Conservation (phyloP, 2,329 filamentous ascomycete species). For the Aspergillus tubingensis region DNA sequence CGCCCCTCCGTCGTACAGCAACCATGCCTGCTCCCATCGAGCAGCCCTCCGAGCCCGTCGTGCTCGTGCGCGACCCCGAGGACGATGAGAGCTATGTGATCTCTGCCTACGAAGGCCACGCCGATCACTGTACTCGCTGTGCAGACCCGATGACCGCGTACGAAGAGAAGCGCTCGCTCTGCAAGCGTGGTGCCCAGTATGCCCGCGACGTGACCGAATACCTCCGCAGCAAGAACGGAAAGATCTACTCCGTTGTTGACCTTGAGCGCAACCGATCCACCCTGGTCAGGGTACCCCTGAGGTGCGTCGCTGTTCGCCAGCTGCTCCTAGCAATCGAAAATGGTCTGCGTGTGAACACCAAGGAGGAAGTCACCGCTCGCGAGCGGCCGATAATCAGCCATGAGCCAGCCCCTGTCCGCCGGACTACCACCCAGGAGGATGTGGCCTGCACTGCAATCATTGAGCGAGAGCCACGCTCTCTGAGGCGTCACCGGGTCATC, state of each 20-base stretch:
- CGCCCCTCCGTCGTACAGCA: constrained; percentile 25
- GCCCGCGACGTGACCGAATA: constrained; percentile 40
- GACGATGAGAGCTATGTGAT: constrained; percentile 42
- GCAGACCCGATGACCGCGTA: constrained; percentile 29
- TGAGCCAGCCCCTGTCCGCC: constrained; percentile 34
- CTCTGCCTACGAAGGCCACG: constrained; percentile 40
- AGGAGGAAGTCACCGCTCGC: constrained; percentile 6
- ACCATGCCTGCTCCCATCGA: constrained; percentile 38
- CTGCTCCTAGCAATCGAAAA: constrained; percentile 48
- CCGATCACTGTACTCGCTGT: constrained; percentile 38
- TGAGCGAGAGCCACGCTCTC: constrained; percentile 28
- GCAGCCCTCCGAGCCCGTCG: constrained; percentile 25
- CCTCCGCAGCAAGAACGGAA: constrained; percentile 39
- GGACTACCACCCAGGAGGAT: constrained; percentile 19
- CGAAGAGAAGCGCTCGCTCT: constrained; percentile 31
- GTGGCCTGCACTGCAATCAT: constrained; percentile 28
- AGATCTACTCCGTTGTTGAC: constrained; percentile 47
- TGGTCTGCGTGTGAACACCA: constrained; percentile 36
- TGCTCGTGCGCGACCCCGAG: constrained; percentile 36
- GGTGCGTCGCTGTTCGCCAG: constrained; percentile 35
- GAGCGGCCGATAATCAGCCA: constrained; percentile 31
- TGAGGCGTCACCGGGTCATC: constrained; percentile 34
- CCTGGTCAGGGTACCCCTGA: constrained; percentile 46
- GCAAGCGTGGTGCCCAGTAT: constrained; percentile 37
- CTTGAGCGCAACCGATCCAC: constrained; percentile 39